phyloP scores from a whole-genome alignment of 2,329 filamentous ascomycete species.

The Aspergillus sp. region DNA sequence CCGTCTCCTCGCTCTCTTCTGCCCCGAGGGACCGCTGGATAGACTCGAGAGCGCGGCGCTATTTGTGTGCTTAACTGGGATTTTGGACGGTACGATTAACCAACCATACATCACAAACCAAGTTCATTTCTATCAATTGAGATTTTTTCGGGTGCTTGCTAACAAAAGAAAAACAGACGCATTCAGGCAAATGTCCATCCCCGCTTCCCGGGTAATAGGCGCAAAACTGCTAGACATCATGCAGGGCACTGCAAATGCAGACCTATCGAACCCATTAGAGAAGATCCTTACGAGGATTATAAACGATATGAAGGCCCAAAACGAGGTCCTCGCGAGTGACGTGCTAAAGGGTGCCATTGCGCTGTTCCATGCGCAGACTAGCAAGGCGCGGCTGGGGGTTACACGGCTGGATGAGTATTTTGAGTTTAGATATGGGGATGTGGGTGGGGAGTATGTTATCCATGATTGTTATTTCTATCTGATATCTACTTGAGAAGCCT shows the following conservation, averaged over 20 bases:
- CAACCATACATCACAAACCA: too few relatives aligned
- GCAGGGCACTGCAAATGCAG: not conserved
- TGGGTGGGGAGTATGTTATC: not conserved
- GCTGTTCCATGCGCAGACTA: not conserved
- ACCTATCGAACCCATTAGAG: not conserved
- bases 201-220: not conserved
- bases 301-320: not conserved
- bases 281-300: not conserved
- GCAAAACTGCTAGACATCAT: not conserved
- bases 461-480: not conserved
- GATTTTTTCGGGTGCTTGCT: too few relatives aligned
- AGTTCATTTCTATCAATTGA: too few relatives aligned
- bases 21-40: not conserved
- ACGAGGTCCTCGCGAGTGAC: not conserved
- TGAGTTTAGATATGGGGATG: not conserved
- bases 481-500: not conserved
- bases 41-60: not conserved
- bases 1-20: not conserved
- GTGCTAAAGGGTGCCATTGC: not conserved
- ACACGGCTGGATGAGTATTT: not conserved
- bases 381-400: not conserved
- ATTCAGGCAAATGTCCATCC: conserved; percentile 1
- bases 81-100: not conserved
- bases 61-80: not conserved
- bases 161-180: too few relatives aligned